Evolutionary conservation across 306 rosid species (phyloP), one percentile per base, ranked within the genome.

Genomic region (Prunus salicina): DNA sequence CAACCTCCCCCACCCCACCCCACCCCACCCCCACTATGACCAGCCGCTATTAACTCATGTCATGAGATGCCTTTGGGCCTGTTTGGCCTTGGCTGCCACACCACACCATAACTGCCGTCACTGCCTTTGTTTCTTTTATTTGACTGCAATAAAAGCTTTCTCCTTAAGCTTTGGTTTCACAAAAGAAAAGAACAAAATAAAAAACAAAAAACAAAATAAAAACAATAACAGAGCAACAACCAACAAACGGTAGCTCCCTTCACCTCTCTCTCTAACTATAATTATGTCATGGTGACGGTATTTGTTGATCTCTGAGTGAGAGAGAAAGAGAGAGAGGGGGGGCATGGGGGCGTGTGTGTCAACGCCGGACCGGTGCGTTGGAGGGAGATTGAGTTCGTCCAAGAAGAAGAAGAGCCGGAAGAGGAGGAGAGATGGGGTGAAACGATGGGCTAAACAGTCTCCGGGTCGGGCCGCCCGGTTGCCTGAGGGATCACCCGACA

Each of bases 281-380:
- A 83, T 64, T 70, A 11, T 78, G 60, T 62, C 16, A 77, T 9
- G 78, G 62, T 22, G 71, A 13, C 75, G 76, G 61, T 58, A 43
- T 77, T 57, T 67, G 49, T 51, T 73, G 77, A 80, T 69, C 76
- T 55, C 58, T 76, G 50, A 55, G 45, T n/a, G 56, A 5, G 79
- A 70, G 67, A 58, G 41, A 20, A 55, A 81, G 74, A 77, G 73
- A 60, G 45, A 56, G 27, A 24, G 27, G 11, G 28, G 28, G 73
- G 82, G 78, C 2, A 94, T 95, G 99, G 99, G 99, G 41, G 87
- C 89, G 58, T 96, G 99, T 78, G 90, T 90, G 20, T 96, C 99
- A 28, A 82, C 86, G 76, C 93, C 89, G 22, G 69, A 85, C 71
- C 84, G 88, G 30, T 92, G 97, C 71, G 82, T 87, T 28, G 96